Evolutionary conservation across 148 eudicot genomes (phyloP), one percentile per base, ranked within the genome.

Genomic region (Dysphania ambrosioides): DNA sequence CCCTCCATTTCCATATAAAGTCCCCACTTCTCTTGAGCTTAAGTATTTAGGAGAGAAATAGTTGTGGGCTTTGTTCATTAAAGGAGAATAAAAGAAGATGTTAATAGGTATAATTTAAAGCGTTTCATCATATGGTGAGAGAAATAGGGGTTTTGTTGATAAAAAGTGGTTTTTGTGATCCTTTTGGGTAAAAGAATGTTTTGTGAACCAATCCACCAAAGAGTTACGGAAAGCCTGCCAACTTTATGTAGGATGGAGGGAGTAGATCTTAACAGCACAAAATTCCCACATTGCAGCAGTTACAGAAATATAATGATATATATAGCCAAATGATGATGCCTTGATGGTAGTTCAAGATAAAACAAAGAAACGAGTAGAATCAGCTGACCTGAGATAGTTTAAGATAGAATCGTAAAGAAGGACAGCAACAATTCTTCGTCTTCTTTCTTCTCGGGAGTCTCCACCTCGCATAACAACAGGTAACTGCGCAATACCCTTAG

Each of bases 401-500:
- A 74, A 76, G 75, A 87, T 72, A 56, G 92, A 88, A 74, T 87
- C 90, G 70, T 95, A 92, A 80, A 79, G 82, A 75, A 95, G 97
- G 40, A 95, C 68, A 68, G 87, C 98, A 68, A 83, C 85, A 76
- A 84, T 75, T 80, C 80, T 87, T 23, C 86, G 93, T 64, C 89
- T 88, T 79, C 93, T 84, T 86, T 87, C 88, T 77, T 82, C 81
- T 71, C 75, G 82, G 70, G 75, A 78, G 66, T 83, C 86, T 80
- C 86, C 90, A 76, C 86, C 85, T 64, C 88, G 90, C 82, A 85
- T 87, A 55, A 94, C 90, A 47, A 94, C 98, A 82, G 98, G 98
- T 71, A 94, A 78, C 80, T 94, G 98, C 78, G 86, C 90, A 68
- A 94, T 84, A 69, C 86, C 97, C 82, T 87, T 91, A 16, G 98